Percentiles rank a stretch among this genome's conserved stretches.
phyloP scores from a whole-genome alignment of 2,329 filamentous ascomycete species.

The Penicillium brevicompactum region DNA sequence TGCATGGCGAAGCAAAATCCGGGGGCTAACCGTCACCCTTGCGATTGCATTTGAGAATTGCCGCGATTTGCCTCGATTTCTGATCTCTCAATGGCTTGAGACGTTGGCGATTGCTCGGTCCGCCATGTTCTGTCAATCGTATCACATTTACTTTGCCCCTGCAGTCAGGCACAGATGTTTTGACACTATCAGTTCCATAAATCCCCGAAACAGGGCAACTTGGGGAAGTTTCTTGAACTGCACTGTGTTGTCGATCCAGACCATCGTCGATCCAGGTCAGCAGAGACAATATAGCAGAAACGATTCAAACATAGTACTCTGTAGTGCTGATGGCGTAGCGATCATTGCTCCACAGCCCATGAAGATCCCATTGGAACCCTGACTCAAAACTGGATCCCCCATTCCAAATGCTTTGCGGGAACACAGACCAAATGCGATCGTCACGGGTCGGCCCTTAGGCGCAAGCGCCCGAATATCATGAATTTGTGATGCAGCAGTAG shows the following conservation, averaged over 20 bases:
- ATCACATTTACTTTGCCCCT: too few relatives aligned
- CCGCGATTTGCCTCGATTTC: background rate
- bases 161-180: too few relatives aligned
- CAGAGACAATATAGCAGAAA: too few relatives aligned
- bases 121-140: too few relatives aligned
- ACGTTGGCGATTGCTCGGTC: too few relatives aligned
- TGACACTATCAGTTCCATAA: too few relatives aligned
- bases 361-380: background rate
- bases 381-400: background rate
- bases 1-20: background rate
- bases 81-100: background rate
- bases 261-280: too few relatives aligned
- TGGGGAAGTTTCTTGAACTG: too few relatives aligned
- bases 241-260: too few relatives aligned
- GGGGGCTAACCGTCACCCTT: background rate
- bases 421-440: background rate
- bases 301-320: background rate
- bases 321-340: background rate
- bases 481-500: background rate
- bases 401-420: background rate
- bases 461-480: background rate
- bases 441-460: constrained; percentile 9
- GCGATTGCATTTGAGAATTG: background rate
- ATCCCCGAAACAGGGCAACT: too few relatives aligned
- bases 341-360: background rate